These are phyloP conservation scores for Annulohypoxylon bovei DNA, from an alignment of 495 filamentous ascomycete species.

Conservation along the genomic window DNA sequence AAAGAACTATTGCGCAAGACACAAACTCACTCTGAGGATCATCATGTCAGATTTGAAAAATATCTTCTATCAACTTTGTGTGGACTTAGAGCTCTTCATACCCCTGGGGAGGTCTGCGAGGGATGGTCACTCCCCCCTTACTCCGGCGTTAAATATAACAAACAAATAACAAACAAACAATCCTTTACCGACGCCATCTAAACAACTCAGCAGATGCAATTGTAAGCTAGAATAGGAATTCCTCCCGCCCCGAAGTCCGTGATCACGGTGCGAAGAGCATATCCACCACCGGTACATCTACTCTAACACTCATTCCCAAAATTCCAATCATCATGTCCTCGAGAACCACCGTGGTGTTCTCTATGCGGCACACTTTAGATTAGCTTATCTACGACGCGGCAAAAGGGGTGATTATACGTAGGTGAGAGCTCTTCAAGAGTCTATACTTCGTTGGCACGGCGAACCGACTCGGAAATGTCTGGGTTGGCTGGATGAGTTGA, in stretches of 20 bases:
- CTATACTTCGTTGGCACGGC: background rate
- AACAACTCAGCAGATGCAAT: background rate
- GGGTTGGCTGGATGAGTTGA: background rate
- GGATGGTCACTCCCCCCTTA: too few species aligned
- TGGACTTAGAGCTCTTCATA: too few species aligned
- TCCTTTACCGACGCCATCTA: background rate
- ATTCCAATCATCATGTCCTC: background rate
- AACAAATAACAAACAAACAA: background rate
- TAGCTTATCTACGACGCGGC: background rate
- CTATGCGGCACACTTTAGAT: background rate
- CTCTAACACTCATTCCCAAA: background rate
- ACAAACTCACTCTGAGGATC: too few species aligned
- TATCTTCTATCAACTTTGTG: too few species aligned
- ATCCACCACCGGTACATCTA: background rate
- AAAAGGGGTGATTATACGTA: background rate
- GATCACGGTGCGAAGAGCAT: background rate
- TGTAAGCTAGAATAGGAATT: background rate
- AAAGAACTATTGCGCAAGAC: too few species aligned
- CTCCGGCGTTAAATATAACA: too few species aligned
- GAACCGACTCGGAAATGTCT: background rate
- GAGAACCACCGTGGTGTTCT: background rate
- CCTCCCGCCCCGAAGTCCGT: background rate
- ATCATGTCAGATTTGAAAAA: too few species aligned
- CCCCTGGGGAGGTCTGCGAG: too few species aligned
- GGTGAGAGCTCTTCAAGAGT: background rate